Conservation (phyloP, 106 monocot species). For the Dactylorhiza incarnata region DNA sequence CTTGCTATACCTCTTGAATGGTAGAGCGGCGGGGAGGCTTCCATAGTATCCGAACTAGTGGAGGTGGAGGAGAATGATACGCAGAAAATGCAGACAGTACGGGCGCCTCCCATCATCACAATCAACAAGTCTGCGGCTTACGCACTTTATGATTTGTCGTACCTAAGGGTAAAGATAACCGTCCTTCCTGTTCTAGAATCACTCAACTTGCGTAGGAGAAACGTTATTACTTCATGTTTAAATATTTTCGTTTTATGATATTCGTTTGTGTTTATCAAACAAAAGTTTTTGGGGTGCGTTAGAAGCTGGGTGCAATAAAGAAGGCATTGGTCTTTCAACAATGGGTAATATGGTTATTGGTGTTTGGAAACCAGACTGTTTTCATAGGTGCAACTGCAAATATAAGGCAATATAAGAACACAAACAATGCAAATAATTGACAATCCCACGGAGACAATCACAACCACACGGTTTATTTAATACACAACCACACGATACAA, state of each 20-base stretch:
- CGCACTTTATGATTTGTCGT: constrained; percentile 69
- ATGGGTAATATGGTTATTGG: not conserved
- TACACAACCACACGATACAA: too few species aligned
- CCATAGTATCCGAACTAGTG: constrained; percentile 66
- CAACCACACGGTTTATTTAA: too few species aligned
- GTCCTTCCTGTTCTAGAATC: too few species aligned
- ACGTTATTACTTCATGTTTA: not conserved
- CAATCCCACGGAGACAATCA: too few species aligned
- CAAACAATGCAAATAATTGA: too few species aligned
- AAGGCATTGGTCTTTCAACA: not conserved
- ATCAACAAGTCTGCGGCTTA: constrained; percentile 90
- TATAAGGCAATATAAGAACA: too few species aligned
- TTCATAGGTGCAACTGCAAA: too few species aligned
- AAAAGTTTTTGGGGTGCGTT: not conserved
- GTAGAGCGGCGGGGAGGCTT: constrained; percentile 88
- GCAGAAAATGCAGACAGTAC: constrained; percentile 53
- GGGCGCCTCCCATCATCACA: constrained; percentile 69
- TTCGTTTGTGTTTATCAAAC: not conserved
- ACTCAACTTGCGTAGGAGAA: not conserved
- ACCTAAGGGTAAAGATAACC: constrained; percentile 47
- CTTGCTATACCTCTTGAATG: not conserved
- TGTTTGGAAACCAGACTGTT: not conserved
- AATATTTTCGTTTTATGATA: not conserved
- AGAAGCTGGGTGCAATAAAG: constrained; percentile 1
- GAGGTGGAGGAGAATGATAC: constrained; percentile 79